Percentiles rank a stretch among this genome's conserved stretches.
phyloP scores from a whole-genome alignment of 2,329 filamentous ascomycete genomes.

The Colletotrichum musae region DNA sequence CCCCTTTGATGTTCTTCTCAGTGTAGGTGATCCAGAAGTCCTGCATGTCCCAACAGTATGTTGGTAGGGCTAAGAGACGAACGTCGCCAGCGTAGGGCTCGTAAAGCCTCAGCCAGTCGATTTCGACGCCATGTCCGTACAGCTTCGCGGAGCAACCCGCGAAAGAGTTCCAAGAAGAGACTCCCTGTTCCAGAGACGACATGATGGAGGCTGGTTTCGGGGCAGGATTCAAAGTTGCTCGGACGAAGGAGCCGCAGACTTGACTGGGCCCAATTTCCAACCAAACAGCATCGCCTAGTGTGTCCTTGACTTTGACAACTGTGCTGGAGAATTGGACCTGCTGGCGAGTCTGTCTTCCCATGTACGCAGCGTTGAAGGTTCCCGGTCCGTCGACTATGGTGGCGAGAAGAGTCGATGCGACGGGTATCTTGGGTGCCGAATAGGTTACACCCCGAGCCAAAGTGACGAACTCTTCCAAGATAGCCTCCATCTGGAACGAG shows the following conservation, averaged over 20 bases:
- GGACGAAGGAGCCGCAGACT: slow-evolving; percentile 72
- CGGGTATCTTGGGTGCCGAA: slow-evolving; percentile 9
- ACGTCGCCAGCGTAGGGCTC: neutral
- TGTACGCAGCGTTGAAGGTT: neutral
- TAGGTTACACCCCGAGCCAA: slow-evolving; percentile 44
- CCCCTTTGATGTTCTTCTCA: neutral
- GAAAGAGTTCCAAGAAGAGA: slow-evolving; percentile 6
- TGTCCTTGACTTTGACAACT: slow-evolving; percentile 54
- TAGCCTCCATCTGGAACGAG: slow-evolving; percentile 54
- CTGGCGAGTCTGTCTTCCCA: neutral
- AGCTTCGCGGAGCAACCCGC: slow-evolving; percentile 6
- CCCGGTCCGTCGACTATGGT: neutral
- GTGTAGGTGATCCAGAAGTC: slow-evolving; percentile 30
- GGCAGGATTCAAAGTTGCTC: slow-evolving; percentile 4
- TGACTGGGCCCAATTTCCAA: slow-evolving; percentile 80
- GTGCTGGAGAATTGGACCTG: slow-evolving; percentile 49
- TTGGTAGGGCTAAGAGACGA: slow-evolving; percentile 5
- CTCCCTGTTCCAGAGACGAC: neutral
- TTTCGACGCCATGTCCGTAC: slow-evolving; percentile 1
- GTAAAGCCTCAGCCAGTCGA: slow-evolving; percentile 15
- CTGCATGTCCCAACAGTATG: slow-evolving; percentile 25
- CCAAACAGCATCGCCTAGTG: slow-evolving; percentile 66
- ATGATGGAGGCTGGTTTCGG: neutral
- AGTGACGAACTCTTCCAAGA: slow-evolving; percentile 64
- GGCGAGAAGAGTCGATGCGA: slow-evolving; percentile 17